These are phyloP conservation scores for Ophiostoma triangulosporum DNA, from an alignment of 2,329 filamentous ascomycete species.

Conservation along the genomic window DNA sequence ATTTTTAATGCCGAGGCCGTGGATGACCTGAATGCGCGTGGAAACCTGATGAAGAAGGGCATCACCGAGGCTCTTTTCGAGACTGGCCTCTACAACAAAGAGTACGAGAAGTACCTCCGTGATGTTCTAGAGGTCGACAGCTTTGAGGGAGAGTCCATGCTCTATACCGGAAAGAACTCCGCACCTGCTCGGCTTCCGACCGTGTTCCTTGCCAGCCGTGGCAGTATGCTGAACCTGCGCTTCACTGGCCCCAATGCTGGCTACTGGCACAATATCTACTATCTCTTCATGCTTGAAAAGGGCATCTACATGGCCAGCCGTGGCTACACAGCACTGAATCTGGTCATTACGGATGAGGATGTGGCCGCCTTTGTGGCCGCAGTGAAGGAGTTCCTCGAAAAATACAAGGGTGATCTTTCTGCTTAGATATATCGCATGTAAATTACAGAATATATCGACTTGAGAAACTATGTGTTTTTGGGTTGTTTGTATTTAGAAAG, in stretches of 20 bases:
- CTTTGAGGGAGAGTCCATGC: conserved; percentile 1
- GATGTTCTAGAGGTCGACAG: conserved; percentile 12
- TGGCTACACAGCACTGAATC: conserved; percentile 15
- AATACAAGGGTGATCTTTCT: conserved; percentile 1
- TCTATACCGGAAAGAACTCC: conserved; percentile 4
- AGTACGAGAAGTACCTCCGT: neutral
- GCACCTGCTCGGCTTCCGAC: conserved; percentile 1
- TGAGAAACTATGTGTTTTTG: neutral
- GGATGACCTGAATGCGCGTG: conserved; percentile 19
- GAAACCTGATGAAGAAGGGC: conserved; percentile 18
- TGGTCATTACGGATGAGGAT: conserved; percentile 15
- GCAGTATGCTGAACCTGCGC: conserved; percentile 22
- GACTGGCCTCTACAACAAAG: conserved; percentile 18
- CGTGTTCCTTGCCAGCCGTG: conserved; percentile 17
- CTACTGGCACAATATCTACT: conserved; percentile 14
- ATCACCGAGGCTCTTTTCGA: conserved; percentile 18
- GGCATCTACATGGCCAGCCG: conserved; percentile 17
- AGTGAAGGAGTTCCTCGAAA: conserved; percentile 8
- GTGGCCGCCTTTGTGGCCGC: conserved; percentile 14
- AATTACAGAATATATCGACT: neutral
- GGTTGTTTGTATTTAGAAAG: neutral
- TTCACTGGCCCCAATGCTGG: conserved; percentile 23
- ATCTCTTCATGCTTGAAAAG: conserved; percentile 17
- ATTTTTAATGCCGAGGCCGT: conserved; percentile 24
- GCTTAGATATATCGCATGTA: neutral